A percentile compares a stretch with the other conserved stretches of the same genome.
Evolutionary conservation across 2,329 filamentous ascomycete species (phyloP).

Genomic region (Trichothecium sympodiale): DNA sequence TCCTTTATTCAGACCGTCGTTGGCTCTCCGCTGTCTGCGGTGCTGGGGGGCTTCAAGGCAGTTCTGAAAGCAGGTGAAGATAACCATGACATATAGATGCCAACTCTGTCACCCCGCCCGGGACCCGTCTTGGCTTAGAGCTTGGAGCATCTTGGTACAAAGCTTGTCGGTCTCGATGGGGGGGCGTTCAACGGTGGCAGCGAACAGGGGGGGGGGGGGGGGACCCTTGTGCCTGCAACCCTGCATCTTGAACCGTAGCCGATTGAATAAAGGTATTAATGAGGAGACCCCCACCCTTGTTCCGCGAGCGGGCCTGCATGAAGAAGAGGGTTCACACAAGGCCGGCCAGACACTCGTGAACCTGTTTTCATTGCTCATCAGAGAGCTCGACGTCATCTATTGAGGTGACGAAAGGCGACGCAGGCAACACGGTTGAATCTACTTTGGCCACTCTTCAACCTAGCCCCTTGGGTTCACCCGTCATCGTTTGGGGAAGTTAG

Average conservation of each 20-base stretch:
- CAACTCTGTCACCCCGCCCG: conserved; percentile 88
- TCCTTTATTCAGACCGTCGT: conserved; percentile 60
- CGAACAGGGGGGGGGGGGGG: conserved; percentile 23
- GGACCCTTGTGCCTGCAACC: conserved; percentile 90
- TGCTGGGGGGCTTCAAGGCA: conserved; percentile 90
- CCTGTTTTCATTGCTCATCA: conserved; percentile 10
- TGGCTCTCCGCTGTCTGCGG: conserved; percentile 80
- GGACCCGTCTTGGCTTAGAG: conserved; percentile 89
- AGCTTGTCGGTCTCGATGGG: conserved; percentile 30
- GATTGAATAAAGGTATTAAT: too few species aligned
- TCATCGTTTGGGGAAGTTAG: too few species aligned
- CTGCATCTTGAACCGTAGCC: conserved; percentile 81
- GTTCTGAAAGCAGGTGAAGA: conserved; percentile 96
- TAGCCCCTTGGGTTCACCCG: too few species aligned
- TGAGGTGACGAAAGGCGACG: too few species aligned
- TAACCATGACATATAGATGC: conserved; percentile 82
- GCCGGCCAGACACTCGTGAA: conserved; percentile 63
- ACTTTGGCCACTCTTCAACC: conserved; percentile 79
- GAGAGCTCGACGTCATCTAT: conserved; percentile 16
- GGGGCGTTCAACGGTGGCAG: too few species aligned
- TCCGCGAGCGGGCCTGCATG: conserved; percentile 55
- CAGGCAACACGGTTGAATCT: conserved; percentile 71
- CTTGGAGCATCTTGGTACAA: conserved; percentile 41
- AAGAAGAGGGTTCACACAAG: conserved; percentile 63
- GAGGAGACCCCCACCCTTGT: too few species aligned